Percentiles rank a stretch among this genome's conserved stretches.
Evolutionary conservation across 129 eudicot genomes (phyloP).

Genomic region (Tagetes patula): DNA sequence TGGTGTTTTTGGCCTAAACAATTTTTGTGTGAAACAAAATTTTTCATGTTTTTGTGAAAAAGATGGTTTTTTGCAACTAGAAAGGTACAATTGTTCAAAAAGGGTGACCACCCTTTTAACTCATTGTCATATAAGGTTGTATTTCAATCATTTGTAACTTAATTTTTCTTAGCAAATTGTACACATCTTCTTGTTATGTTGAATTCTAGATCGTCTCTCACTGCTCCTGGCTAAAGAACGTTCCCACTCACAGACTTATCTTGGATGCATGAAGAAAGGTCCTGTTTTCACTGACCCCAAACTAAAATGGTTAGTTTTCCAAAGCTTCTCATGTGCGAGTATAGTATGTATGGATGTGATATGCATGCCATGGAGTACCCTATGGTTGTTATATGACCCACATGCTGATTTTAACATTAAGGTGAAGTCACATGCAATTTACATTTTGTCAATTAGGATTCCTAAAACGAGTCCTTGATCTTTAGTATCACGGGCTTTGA

Average conservation of each 20-base stretch:
- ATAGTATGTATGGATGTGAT: constrained; percentile 5
- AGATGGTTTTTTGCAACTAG: constrained; percentile 8
- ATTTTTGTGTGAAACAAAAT: not conserved
- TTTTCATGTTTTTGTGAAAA: not conserved
- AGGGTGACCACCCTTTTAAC: constrained; percentile 1
- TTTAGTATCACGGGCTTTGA: not conserved
- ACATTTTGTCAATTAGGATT: not conserved
- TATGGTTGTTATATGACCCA: constrained; percentile 6
- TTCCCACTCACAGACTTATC: constrained; percentile 54
- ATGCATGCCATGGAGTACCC: not conserved
- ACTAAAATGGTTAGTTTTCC: constrained; percentile 50
- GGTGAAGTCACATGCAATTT: not conserved
- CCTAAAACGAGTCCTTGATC: not conserved
- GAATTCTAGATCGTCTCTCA: constrained; percentile 56
- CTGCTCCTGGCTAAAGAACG: constrained; percentile 70
- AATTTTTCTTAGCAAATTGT: constrained; percentile 1
- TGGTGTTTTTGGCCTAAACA: constrained; percentile 1
- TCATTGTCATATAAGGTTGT: not conserved
- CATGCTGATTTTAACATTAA: not conserved
- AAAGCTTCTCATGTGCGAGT: constrained; percentile 2
- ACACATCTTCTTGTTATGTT: not conserved
- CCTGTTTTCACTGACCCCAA: constrained; percentile 70
- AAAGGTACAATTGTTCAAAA: constrained; percentile 11
- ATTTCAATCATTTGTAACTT: constrained; percentile 5
- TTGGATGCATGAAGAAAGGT: constrained; percentile 85